A percentile compares a stretch with the other conserved stretches of the same genome.
These are phyloP conservation scores for Leishmania major DNA, from an alignment of 208 protist genomes.

Conservation along the genomic window DNA sequence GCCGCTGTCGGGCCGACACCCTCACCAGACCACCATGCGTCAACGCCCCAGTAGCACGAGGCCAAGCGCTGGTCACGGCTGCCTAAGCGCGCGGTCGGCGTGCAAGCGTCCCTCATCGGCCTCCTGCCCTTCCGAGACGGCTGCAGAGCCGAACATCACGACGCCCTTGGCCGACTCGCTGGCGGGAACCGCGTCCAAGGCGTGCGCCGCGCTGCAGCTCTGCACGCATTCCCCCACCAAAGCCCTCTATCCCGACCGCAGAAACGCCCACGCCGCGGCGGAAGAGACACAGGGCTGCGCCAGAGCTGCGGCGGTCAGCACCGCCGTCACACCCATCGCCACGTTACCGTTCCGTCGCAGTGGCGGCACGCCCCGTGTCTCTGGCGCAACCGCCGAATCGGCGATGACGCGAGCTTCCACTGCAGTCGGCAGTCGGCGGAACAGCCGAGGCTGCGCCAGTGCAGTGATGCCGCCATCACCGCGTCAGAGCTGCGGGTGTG, in stretches of 20 bases:
- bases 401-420: conserved; percentile 14
- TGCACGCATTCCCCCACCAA: conserved; percentile 23
- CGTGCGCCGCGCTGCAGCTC: conserved; percentile 28
- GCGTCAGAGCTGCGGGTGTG: conserved; percentile 4
- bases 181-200: neutral
- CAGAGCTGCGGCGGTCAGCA: neutral
- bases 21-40: neutral
- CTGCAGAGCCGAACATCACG: neutral
- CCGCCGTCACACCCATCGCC: conserved; percentile 8
- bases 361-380: conserved; percentile 29
- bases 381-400: conserved; percentile 3
- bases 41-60: conserved; percentile 1
- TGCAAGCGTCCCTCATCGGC: conserved; percentile 1
- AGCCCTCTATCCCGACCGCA: neutral
- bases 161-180: neutral
- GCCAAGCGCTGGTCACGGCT: neutral
- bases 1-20: conserved; percentile 3
- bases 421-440: neutral
- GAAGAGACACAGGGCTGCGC: neutral
- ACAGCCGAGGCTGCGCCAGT: conserved; percentile 4
- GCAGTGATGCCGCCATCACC: conserved; percentile 15
- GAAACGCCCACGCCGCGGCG: neutral
- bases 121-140: neutral
- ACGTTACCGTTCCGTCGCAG: conserved; percentile 22
- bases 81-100: conserved; percentile 4